These are phyloP conservation scores for Candida ulmi DNA, from an alignment of 805 yeast species.

Conservation along the genomic window DNA sequence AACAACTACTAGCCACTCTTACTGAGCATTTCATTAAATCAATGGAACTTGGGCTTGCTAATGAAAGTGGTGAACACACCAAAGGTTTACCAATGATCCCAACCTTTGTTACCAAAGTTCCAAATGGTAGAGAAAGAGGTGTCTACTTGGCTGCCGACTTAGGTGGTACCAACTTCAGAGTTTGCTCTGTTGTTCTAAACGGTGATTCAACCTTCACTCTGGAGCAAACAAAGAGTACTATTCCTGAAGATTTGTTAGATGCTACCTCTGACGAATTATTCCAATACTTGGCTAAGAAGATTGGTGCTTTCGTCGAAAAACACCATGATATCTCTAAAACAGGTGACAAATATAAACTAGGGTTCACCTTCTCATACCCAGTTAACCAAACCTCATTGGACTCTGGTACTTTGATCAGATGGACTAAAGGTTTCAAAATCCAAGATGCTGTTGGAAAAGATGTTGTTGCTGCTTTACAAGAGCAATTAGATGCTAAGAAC, in stretches of 20 bases:
- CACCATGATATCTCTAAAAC: slow-evolving; percentile 43
- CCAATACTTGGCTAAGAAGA: slow-evolving; percentile 65
- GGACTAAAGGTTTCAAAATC: slow-evolving; percentile 95
- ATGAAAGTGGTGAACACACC: slow-evolving; percentile 31
- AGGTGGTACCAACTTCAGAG: slow-evolving; percentile 96
- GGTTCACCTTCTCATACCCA: slow-evolving; percentile 94
- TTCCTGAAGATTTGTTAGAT: slow-evolving; percentile 71
- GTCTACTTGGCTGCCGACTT: slow-evolving; percentile 84
- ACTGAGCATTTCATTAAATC: slow-evolving; percentile 50
- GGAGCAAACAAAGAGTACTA: slow-evolving; percentile 70
- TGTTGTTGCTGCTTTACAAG: slow-evolving; percentile 68
- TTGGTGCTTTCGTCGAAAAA: slow-evolving; percentile 56
- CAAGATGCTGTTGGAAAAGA: slow-evolving; percentile 82
- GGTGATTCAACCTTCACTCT: slow-evolving; percentile 78
- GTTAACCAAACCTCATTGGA: slow-evolving; percentile 78
- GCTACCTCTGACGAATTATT: slow-evolving; percentile 68
- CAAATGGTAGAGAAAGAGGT: slow-evolving; percentile 83
- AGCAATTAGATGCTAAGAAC: slow-evolving; percentile 52
- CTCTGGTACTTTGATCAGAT: slow-evolving; percentile 78
- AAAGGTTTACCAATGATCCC: slow-evolving; percentile 87
- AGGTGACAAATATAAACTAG: slow-evolving; percentile 52
- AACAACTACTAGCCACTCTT: slow-evolving; percentile 15
- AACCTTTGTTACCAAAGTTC: slow-evolving; percentile 77
- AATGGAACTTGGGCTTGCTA: slow-evolving; percentile 54
- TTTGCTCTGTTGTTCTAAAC: slow-evolving; percentile 74